Evolutionary conservation across 495 filamentous ascomycete species (phyloP), one percentile per base, ranked within the genome.

Genomic region (Penicillium longicatenatum): DNA sequence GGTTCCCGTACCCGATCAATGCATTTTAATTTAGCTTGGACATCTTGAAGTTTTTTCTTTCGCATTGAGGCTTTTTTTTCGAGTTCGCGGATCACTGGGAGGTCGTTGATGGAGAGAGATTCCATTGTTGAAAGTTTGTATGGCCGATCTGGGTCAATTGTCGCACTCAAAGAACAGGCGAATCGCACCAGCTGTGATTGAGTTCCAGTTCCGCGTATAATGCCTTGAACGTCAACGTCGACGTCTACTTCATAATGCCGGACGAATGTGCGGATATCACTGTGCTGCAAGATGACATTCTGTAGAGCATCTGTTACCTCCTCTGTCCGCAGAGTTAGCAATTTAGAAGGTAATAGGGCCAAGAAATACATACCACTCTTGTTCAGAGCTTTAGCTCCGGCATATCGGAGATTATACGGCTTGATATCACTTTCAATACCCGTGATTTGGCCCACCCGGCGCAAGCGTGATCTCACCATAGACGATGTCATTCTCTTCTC

Each of bases 231-330:
- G 57, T 78, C 64, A 39, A 72, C 57, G 37, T 71, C 52, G 46
- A 76, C 67, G 52, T 58, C 68, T 39, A 70, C 66, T 49, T 61
- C 65, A 51, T 75, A 75, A 55, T 75, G 62, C 51, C 66, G 69
- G 11, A 77, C 45, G 61, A 75, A 75, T 1, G 67, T 75, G 47
- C 66, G 48, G 42, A 73, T 75, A 29, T 55, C 69, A 21, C 67
- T 57, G 61, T 75, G 64, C 58, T 75, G 59, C 20, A 75, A 56
- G 44, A 75, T 77, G 5, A 75, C 57, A 50, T 76, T 76, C 65
- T 78, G 66, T 24, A 76, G 33, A 33, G 68, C 58, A 58, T 74
- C 69, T n/a, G 65, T 70, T 45, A 78, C 60, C 31, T 76, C 72
- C 53, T 53, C 67, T 73, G 51, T 45, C 54, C 45, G 31, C 43